Conservation (phyloP, 169 alveolate species). For the Babesia ovata region DNA sequence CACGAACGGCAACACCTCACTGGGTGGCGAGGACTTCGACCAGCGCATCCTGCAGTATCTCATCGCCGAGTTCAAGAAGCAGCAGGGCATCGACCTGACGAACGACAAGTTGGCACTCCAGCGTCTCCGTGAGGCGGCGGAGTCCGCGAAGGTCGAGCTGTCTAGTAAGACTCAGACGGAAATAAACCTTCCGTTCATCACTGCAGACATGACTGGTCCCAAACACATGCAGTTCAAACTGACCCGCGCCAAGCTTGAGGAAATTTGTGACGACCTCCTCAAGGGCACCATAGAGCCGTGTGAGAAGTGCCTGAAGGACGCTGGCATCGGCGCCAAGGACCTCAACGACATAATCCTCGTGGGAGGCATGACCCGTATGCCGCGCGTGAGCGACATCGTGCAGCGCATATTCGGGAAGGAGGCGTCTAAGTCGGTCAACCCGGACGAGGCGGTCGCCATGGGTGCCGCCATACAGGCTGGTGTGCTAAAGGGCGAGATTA, state of each 20-base stretch:
- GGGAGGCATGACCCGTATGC: constrained; percentile 99
- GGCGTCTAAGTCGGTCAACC: constrained; percentile 96
- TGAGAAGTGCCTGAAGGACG: constrained; percentile 93
- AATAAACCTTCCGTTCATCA: constrained; percentile 95
- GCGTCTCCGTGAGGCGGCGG: constrained; percentile 98
- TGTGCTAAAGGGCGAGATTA: constrained; percentile 95
- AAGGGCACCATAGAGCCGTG: constrained; percentile 94
- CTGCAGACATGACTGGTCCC: constrained; percentile 99
- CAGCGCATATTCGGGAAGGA: constrained; percentile 91
- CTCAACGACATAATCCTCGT: constrained; percentile 96
- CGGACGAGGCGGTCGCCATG: constrained; percentile 99
- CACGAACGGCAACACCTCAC: constrained; percentile 97
- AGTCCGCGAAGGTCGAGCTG: constrained; percentile 96
- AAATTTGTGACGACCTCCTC: constrained; percentile 86
- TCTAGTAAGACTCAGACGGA: constrained; percentile 94
- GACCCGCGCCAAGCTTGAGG: constrained; percentile 95
- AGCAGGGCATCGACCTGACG: constrained; percentile 93
- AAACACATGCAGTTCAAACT: constrained; percentile 94
- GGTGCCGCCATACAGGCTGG: constrained; percentile 99
- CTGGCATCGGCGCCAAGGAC: constrained; percentile 89
- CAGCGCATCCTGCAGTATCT: constrained; percentile 90
- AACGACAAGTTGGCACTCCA: constrained; percentile 95
- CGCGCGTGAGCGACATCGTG: constrained; percentile 94
- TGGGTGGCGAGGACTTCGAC: constrained; percentile 99
- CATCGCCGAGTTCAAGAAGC: constrained; percentile 93